Evolutionary conservation across 2,329 filamentous ascomycete species (phyloP), one percentile per base, ranked within the genome.

Genomic region (Scolecobasidium constrictum): DNA sequence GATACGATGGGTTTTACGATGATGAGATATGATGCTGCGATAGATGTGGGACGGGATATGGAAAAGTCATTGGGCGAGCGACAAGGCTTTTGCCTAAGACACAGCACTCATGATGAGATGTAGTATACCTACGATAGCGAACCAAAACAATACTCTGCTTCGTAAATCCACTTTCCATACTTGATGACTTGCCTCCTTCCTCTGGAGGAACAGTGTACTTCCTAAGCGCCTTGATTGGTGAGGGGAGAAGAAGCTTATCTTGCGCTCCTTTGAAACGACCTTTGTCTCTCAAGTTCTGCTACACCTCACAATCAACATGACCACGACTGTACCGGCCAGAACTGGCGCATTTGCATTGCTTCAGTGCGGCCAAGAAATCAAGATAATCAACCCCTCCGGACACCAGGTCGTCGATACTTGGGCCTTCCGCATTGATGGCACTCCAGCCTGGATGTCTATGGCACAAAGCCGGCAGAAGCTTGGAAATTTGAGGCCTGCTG

Each of bases 391-490:
- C 52, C 68, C 66, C 2, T 53, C 63, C 44, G 68, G 68, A 40
- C 65, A 66, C 40, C 68, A 71, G 53, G 68, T 72, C 16, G 56
- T 71, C 33, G 68, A 72, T 49, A 69, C 68, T 36, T 71, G 65
- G 65, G 65, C 64, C 3, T 65, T 71, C 46, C 60, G 63, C 9
- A 37, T 13, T 16, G 1, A 9, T n/a, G 19, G 17, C 28, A 17
- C 40, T 3, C 3, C 13, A n/a, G 3, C 40, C 15, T 59, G 52
- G 43, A 49, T 64, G 17, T 64, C 61, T 31, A 63, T 64, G 60
- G 55, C 60, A 4, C 63, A 66, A 47, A 59, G 56, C 1, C 56
- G 63, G 20, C 60, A 60, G 7, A 46, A 59, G 5, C 50, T 57
- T 4, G 48, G 49, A 3, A 56, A 54, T 33, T 47, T 64, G 2